Evolutionary conservation across 2,329 filamentous ascomycete species (phyloP).

Genomic region (Trichoderma koningii): DNA sequence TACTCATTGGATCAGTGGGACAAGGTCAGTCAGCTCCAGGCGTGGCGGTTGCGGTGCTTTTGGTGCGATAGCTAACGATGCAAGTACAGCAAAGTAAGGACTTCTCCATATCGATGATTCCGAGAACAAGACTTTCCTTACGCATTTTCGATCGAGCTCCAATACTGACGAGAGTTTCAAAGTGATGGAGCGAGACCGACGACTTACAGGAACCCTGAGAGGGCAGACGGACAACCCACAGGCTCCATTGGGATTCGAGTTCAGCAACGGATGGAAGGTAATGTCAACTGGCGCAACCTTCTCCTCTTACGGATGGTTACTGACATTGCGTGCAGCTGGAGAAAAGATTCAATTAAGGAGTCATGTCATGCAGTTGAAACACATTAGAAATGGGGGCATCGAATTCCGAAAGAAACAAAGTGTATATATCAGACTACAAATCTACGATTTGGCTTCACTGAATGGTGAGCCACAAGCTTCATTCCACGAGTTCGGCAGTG

Average conservation of each 20-base stretch:
- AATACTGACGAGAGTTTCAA: conserved; percentile 15
- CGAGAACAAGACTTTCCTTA: not conserved
- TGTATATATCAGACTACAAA: conserved; percentile 22
- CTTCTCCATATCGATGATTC: not conserved
- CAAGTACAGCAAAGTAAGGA: conserved; percentile 55
- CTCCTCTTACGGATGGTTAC: not conserved
- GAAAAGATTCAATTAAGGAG: conserved; percentile 51
- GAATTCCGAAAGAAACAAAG: conserved; percentile 27
- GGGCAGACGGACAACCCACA: conserved; percentile 58
- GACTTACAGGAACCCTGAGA: conserved; percentile 60
- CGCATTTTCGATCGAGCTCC: not conserved
- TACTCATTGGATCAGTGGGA: conserved; percentile 66
- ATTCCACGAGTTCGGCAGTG: conserved; percentile 30
- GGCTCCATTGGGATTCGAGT: conserved; percentile 61
- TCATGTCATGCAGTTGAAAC: conserved; percentile 18
- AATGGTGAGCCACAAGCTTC: conserved; percentile 16
- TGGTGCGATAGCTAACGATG: conserved; percentile 35
- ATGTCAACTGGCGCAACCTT: conserved; percentile 31
- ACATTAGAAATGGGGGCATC: conserved; percentile 19
- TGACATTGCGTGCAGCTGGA: conserved; percentile 49
- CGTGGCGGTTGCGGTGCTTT: conserved; percentile 6
- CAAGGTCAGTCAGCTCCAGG: conserved; percentile 48
- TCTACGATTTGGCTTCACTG: not conserved
- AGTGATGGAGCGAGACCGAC: conserved; percentile 68
- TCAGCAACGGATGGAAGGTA: conserved; percentile 67